phyloP scores from a whole-genome alignment of 192 early-diverging fungal genomes.

The Martensiomyces pterosporus region DNA sequence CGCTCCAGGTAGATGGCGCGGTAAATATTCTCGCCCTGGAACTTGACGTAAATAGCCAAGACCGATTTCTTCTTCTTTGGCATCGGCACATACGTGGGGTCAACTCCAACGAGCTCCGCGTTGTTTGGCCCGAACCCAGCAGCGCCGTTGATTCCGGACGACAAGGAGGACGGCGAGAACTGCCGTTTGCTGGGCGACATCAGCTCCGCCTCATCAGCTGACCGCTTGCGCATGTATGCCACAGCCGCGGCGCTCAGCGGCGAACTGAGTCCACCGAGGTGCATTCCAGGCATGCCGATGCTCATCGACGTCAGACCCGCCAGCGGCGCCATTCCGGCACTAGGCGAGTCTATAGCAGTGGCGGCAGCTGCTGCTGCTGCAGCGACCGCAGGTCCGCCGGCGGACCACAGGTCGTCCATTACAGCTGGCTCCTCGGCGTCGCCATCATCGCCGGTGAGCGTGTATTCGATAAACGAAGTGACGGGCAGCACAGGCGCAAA shows the following conservation, averaged over 20 bases:
- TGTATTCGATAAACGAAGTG: constrained; percentile 35
- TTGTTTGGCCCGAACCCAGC: constrained; percentile 8
- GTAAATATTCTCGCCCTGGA: constrained; percentile 54
- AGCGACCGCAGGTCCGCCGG: constrained; percentile 3
- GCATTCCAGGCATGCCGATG: constrained; percentile 34
- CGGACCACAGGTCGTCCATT: constrained; percentile 35
- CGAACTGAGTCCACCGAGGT: constrained; percentile 18
- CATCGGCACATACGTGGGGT: constrained; percentile 62
- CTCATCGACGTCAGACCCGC: constrained; percentile 30
- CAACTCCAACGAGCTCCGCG: constrained; percentile 47
- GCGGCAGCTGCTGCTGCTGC: constrained; percentile 10
- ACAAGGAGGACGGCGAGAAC: constrained; percentile 26
- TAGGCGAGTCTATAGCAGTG: constrained; percentile 16
- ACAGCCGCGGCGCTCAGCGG: constrained; percentile 16
- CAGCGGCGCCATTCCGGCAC: constrained; percentile 10
- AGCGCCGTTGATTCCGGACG: constrained; percentile 10
- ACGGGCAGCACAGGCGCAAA: constrained; percentile 37
- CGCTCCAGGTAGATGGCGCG: constrained; percentile 64
- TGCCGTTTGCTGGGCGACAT: constrained; percentile 37
- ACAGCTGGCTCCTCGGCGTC: constrained; percentile 49
- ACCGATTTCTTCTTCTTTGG: constrained; percentile 35
- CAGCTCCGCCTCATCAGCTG: constrained; percentile 31
- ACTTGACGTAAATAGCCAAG: constrained; percentile 55
- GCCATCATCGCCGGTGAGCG: constrained; percentile 44
- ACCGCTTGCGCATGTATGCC: constrained; percentile 44